Percentiles rank a stretch among this genome's conserved stretches.
Evolutionary conservation across 768 basidiomycete genomes (phyloP).

Genomic region (Termitomyces sp.): DNA sequence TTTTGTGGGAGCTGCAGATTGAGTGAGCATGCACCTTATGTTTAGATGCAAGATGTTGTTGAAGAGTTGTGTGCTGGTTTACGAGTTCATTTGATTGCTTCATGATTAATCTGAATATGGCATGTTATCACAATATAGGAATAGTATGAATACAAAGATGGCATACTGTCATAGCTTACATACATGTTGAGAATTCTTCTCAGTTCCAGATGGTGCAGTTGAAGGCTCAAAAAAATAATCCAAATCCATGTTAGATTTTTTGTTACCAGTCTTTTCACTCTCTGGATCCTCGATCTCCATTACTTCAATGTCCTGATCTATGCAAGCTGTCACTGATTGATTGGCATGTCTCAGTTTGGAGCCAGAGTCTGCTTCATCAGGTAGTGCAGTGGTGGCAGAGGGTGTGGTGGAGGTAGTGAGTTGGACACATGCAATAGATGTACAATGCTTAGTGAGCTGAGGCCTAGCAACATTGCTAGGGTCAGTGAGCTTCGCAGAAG

Average conservation of each 20-base stretch:
- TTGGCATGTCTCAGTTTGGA: too few relatives aligned
- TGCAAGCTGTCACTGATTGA: too few relatives aligned
- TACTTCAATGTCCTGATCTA: background rate
- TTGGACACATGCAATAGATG: background rate
- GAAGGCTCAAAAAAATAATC: background rate
- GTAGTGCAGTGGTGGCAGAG: too few relatives aligned
- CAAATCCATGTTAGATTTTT: background rate
- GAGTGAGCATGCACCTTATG: too few relatives aligned
- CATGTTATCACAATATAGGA: too few relatives aligned
- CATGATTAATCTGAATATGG: too few relatives aligned
- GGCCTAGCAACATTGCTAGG: background rate
- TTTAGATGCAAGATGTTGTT: too few relatives aligned
- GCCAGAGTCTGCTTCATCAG: too few relatives aligned
- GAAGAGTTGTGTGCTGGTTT: too few relatives aligned
- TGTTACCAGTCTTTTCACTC: background rate
- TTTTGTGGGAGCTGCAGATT: too few relatives aligned
- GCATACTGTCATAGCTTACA: slow-evolving; percentile 1
- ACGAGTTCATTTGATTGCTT: background rate
- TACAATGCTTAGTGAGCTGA: background rate
- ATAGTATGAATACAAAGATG: background rate
- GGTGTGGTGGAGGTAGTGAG: background rate
- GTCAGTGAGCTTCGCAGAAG: slow-evolving; percentile 13
- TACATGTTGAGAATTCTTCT: background rate
- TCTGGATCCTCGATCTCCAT: background rate
- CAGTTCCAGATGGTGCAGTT: background rate